Evolutionary conservation across 805 yeast genomes (phyloP).

Genomic region (Nakazawaea molendinolei): DNA sequence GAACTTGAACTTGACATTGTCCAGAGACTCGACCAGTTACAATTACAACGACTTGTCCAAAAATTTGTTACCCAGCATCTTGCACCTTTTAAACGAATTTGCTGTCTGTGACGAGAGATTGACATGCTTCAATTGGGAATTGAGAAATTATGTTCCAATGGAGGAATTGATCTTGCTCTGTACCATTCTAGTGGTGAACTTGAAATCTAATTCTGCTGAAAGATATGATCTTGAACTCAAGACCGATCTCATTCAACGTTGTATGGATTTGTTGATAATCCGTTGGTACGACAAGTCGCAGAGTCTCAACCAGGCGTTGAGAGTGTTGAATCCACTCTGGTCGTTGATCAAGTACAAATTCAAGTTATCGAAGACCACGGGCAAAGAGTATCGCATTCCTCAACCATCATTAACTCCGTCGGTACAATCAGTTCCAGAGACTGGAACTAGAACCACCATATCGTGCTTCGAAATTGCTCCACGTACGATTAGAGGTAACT

Average conservation of each 20-base stretch:
- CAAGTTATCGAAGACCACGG: constrained; percentile 11
- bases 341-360: constrained; percentile 17
- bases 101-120: constrained; percentile 29
- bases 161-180: constrained; percentile 49
- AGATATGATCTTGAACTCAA: constrained; percentile 26
- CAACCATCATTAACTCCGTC: constrained; percentile 12
- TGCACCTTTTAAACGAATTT: constrained; percentile 52
- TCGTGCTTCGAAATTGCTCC: constrained; percentile 22
- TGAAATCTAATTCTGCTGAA: constrained; percentile 28
- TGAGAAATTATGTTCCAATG: constrained; percentile 53
- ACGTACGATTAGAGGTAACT: constrained; percentile 13
- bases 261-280: constrained; percentile 15
- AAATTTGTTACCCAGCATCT: constrained; percentile 48
- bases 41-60: constrained; percentile 44
- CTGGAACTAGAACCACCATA: constrained; percentile 9
- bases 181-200: constrained; percentile 46
- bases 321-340: constrained; percentile 19
- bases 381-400: constrained; percentile 4
- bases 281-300: constrained; percentile 19
- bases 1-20: constrained; percentile 13
- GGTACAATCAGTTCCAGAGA: neutral
- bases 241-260: constrained; percentile 18
- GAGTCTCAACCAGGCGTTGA: constrained; percentile 18
- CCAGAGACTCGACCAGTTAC: constrained; percentile 20
- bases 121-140: constrained; percentile 54